Conservation (phyloP, 148 eudicot species). For the Polygonum maritimum region DNA sequence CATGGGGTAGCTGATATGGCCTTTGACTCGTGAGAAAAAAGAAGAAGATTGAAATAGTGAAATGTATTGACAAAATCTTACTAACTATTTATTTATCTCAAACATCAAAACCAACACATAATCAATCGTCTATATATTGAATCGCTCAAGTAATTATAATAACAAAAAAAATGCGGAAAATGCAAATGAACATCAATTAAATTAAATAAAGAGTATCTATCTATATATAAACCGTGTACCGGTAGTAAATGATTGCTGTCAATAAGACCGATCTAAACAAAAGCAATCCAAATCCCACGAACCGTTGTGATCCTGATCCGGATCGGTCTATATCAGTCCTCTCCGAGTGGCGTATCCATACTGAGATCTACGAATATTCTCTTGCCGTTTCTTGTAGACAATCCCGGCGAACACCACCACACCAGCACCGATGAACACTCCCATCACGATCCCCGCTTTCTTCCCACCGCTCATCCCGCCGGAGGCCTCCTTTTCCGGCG, state of each 20-base stretch:
- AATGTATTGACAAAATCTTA: no score
- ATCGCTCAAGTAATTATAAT: not conserved
- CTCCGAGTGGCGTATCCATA: constrained; percentile 40
- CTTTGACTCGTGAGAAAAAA: no score
- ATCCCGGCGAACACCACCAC: constrained; percentile 32
- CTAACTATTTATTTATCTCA: no score
- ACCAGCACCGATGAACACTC: constrained; percentile 28
- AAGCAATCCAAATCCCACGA: not conserved
- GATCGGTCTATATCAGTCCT: constrained; percentile 13
- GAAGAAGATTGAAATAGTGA: no score
- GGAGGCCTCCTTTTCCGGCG: constrained; percentile 1
- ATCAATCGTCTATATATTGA: not conserved
- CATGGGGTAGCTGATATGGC: no score
- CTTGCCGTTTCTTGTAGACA: constrained; percentile 50
- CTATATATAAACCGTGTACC: not conserved
- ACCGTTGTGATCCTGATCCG: not conserved
- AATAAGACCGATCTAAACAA: not conserved
- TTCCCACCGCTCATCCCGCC: constrained; percentile 28
- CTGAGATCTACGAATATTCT: constrained; percentile 42
- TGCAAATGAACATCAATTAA: not conserved
- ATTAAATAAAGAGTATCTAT: not conserved
- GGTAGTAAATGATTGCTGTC: not conserved
- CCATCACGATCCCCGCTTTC: constrained; percentile 45
- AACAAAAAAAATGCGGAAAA: not conserved
- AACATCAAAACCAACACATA: no score